Base-by-base conservation (phyloP, 306 rosid species). In the Calophaca sinica region DNA sequence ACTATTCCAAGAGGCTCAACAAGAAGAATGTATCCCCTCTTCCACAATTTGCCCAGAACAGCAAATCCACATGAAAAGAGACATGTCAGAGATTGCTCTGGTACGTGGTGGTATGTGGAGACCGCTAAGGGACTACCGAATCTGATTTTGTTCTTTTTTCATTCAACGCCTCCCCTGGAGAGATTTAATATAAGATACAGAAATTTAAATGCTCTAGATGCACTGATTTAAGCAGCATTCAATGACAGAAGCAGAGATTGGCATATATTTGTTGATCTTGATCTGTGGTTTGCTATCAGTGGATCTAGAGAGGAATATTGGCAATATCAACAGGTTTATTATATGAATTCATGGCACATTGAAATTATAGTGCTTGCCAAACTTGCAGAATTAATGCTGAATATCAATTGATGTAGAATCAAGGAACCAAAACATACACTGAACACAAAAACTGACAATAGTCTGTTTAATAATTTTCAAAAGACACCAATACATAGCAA, bases 401-500 rank as follows among this genome's bases (percentile, higher is more conserved):
- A 46, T 64, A 79, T 64, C 54, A 51, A 46, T 45, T 46, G 46
- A 72, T 7, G 62, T n/a, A 54, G 62, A 72, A 72, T 29, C 44
- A 54, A 12, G 54, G 51, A 58, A 14, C 62, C 14, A 49, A 57
- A 65, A 14, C 29, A 76, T 13, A 53, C 29, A 45, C 6, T 14
- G 13, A 65, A 65, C 44, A 67, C 45, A 6, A 42, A 71, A 33
- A 13, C 62, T 46, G 61, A 45, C 41, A 62, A 14, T 3, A 35
- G 63, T 66, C 58, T 38, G 9, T 68, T 68, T 38, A 58, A 58
- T 26, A 58, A 26, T 15, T 57, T 67, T 49, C 62, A 66, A 28
- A 67, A 28, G 57, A 39, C 44, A 80, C 62, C 79, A 58, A 38
- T 12, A 49, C 53, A 38, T 48, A 46, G 74, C 33, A 33, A 72